phyloP scores from a whole-genome alignment of 352 stramenopile species.

The Globisporangium spinosum region DNA sequence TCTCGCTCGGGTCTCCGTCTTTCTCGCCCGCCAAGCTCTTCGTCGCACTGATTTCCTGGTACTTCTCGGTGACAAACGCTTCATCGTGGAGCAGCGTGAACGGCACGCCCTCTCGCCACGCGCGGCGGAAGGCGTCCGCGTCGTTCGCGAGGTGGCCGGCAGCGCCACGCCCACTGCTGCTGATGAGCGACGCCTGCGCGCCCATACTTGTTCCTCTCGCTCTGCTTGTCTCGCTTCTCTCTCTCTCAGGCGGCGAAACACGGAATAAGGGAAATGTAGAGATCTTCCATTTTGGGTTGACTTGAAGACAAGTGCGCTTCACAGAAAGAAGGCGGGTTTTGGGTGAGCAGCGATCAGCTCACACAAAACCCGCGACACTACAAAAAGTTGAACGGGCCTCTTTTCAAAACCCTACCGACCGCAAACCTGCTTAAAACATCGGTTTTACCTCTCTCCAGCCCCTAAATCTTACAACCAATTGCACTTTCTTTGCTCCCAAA shows the following conservation, averaged over 20 bases:
- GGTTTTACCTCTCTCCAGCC: too few species aligned
- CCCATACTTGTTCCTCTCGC: slow-evolving; percentile 7
- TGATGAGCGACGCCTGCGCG: slow-evolving; percentile 5
- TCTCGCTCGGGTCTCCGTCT: slow-evolving; percentile 19
- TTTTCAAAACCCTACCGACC: too few species aligned
- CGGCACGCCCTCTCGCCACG: slow-evolving; percentile 48
- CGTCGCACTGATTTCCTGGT: slow-evolving; percentile 33
- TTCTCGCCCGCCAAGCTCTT: slow-evolving; percentile 21
- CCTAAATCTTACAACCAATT: too few species aligned
- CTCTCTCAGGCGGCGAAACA: not conserved
- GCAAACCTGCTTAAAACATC: too few species aligned
- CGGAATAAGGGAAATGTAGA: not conserved
- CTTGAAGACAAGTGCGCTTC: not conserved
- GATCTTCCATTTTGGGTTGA: not conserved
- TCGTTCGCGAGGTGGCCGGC: slow-evolving; percentile 4
- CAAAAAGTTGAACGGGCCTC: too few species aligned
- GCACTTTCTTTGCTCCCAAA: too few species aligned
- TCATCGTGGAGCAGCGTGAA: slow-evolving; percentile 77
- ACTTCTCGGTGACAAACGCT: slow-evolving; percentile 63
- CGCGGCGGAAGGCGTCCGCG: slow-evolving; percentile 19
- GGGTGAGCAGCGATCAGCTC: not conserved
- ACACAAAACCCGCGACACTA: too few species aligned
- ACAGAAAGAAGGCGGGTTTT: not conserved
- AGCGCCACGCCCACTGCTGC: not conserved
- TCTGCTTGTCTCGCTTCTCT: not conserved